Percentiles rank a stretch among this genome's conserved stretches.
These are phyloP conservation scores for Neurospora hispaniola DNA, from an alignment of 495 filamentous ascomycete genomes.

Conservation along the genomic window DNA sequence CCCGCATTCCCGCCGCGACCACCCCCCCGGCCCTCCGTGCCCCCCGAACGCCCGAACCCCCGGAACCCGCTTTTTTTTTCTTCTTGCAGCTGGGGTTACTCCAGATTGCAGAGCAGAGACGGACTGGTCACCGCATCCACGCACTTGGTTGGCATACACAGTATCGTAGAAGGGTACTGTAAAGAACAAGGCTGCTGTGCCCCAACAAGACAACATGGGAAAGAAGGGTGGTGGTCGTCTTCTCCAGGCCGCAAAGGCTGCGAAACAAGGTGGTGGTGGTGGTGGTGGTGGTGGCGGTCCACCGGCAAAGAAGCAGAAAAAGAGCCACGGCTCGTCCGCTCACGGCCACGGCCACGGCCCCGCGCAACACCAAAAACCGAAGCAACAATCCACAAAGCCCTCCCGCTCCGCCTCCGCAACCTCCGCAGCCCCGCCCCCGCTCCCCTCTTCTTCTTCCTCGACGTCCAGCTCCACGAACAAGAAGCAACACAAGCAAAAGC, in stretches of 20 bases:
- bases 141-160: neutral
- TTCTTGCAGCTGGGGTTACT: neutral
- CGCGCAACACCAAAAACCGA: neutral
- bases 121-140: neutral
- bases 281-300: neutral
- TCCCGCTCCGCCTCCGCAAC: neutral
- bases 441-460: neutral
- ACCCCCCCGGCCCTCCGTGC: neutral
- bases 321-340: neutral
- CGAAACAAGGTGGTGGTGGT: slow-evolving; percentile 4
- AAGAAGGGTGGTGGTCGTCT: slow-evolving; percentile 11
- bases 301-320: slow-evolving; percentile 13
- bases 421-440: neutral
- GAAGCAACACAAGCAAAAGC: slow-evolving; percentile 16
- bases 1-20: neutral
- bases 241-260: slow-evolving; percentile 13
- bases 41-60: neutral
- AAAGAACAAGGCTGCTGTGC: neutral
- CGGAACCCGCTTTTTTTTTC: neutral
- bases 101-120: neutral
- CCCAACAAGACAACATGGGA: neutral
- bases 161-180: neutral
- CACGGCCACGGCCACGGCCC: neutral
- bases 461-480: neutral
- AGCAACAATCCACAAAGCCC: slow-evolving; percentile 3